These are phyloP conservation scores for Penicillium crustosum DNA, from an alignment of 2,329 filamentous ascomycete species.

Conservation along the genomic window DNA sequence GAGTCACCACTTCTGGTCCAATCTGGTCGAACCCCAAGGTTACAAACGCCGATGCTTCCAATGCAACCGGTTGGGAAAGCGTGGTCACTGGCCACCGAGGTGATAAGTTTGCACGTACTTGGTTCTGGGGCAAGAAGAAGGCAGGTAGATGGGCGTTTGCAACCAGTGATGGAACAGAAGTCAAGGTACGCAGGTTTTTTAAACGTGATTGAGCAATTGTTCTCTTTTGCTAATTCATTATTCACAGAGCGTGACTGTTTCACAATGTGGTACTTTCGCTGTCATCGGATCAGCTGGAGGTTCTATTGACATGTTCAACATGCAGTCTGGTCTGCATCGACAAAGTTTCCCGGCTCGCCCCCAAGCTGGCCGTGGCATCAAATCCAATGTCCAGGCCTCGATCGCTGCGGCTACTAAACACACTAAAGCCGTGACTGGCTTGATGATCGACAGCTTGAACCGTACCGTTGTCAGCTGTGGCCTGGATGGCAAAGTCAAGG, in stretches of 20 bases:
- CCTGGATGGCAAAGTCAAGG: conserved; percentile 84
- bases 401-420: conserved; percentile 65
- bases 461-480: conserved; percentile 81
- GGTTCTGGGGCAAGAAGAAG: conserved; percentile 96
- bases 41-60: conserved; percentile 68
- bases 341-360: conserved; percentile 81
- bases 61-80: conserved; percentile 93
- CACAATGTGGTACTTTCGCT: conserved; percentile 89
- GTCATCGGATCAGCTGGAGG: conserved; percentile 81
- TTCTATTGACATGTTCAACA: conserved; percentile 90
- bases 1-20: conserved; percentile 72
- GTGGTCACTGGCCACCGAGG: conserved; percentile 88
- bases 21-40: conserved; percentile 79
- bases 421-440: conserved; percentile 76
- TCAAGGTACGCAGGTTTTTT: conserved; percentile 48
- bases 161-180: conserved; percentile 78
- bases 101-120: conserved; percentile 83
- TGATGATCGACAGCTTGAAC: conserved; percentile 88
- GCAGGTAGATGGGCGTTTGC: conserved; percentile 91
- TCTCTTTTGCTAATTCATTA: conserved; percentile 1
- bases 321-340: conserved; percentile 87
- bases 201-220: not conserved
- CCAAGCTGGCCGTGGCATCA: conserved; percentile 60
- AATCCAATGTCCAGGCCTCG: conserved; percentile 44
- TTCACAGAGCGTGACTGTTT: conserved; percentile 75